Base-by-base conservation (phyloP, 352 stramenopile species). In the Globisporangium solare region DNA sequence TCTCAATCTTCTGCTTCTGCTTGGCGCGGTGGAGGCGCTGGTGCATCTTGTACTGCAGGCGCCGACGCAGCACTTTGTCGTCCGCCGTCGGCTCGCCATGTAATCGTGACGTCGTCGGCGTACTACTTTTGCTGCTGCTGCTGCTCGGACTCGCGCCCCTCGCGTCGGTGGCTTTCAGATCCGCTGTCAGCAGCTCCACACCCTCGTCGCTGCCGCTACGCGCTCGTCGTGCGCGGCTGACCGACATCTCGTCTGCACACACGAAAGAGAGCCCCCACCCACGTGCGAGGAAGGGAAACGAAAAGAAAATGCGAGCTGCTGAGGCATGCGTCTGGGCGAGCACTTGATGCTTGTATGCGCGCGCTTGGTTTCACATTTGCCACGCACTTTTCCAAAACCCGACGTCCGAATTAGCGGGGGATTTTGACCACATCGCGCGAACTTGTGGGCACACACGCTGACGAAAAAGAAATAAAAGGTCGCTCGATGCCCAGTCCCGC, bases 31-130 rank as follows among this genome's bases (percentile, higher is more conserved):
- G 81, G 54, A 67, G 76, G 2, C 73, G 76, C 57, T 91, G 78
- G 56, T 88, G 77, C 55, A 82, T 72, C 37, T 85, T 86, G 65
- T 87, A 87, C 58, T 88, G 80, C 45, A 76, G 63, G 7, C 77
- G 70, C 24, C 70, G 56, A 4, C 71, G 67, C 20, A 73, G 56
- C 24, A 79, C 61, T 50, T 81, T 83, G 24, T 89, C 71, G 18
- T 54, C 51, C 13, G 32, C 56, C 13, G 17, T 43, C n/a, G 22
- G 35, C 20, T 22, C 37, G 27, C 27, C 27, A 35, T 35, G 2
- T 6, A 6, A 11, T 35, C 5, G 27, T 35, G 27, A 35, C 27
- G 27, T 35, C 27, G 27, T 35, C 27, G 7, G 5, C 27, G 5
- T 7, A 10, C 27, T 35, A 10, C 27, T 35, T 35, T 35, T 35